Evolutionary conservation across 2,329 filamentous ascomycete species (phyloP), one percentile per base, ranked within the genome.

Genomic region (Acrocalymma vagum): DNA sequence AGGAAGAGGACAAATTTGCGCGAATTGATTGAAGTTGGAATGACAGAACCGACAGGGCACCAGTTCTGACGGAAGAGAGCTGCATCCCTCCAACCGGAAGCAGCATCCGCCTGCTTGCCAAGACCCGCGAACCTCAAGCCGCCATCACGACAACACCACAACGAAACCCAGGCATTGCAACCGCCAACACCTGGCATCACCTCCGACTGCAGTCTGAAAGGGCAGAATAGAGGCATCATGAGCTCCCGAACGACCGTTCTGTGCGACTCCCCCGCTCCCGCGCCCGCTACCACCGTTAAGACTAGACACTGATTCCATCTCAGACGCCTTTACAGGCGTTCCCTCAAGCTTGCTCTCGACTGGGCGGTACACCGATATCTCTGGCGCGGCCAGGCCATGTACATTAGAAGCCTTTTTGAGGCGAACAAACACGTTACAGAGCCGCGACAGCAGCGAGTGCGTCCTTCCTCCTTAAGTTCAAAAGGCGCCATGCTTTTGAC

Each of bases 381-480:
- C 48, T 99, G 94, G 93, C 87, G 94, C 61, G 92, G 93, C 49
- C 94, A 97, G 73, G 94, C 94, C 21, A 78, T 97, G 51, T 97
- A 99, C 72, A 95, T 99, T 62, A 87, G 94, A 61, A 91, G 88
- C 24, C 81, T 97, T 10, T 99, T 97, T 68, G 94, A 99, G 71
- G 90, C 90, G 42, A 97, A 99, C 73, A 89, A 84, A 69, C 78
- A 90, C 67, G 78, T 97, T 46, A 84, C 82, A 42, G 90, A 96
- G 66, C 89, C 90, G 23, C 84, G 90, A 72, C 88, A 92, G 74
- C 88, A 93, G 75, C 86, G 86, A 75, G 93, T 95, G 80, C 51
- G 79, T 42, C 32, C 29, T 18, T 8, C 23, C 14, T 14, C 20
- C 11, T 10, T 25, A 11, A 3, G 22, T 9, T 25, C 8, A n/a